Percentiles rank a stretch among this genome's conserved stretches.
Conservation (phyloP, 352 stramenopile species). For the Phytophthora colocasiae region DNA sequence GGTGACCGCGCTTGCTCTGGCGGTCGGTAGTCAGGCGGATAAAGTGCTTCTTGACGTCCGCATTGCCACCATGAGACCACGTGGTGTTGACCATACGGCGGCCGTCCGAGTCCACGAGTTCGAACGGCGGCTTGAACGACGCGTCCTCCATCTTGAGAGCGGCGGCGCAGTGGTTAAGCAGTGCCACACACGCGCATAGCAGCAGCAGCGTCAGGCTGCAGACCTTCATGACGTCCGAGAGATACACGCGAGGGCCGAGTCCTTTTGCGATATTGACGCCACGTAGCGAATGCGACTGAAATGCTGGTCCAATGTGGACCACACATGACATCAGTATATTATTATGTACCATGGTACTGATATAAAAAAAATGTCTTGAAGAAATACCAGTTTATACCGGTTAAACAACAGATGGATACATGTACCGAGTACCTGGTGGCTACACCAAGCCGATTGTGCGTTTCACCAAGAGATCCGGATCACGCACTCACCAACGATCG, state of each 20-base stretch:
- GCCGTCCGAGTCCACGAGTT: slow-evolving; percentile 66
- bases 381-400: no score
- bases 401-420: no score
- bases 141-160: slow-evolving; percentile 63
- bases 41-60: slow-evolving; percentile 89
- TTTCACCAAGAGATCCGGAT: no score
- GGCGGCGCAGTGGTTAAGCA: slow-evolving; percentile 5
- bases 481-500: no score
- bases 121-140: slow-evolving; percentile 84
- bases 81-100: slow-evolving; percentile 77
- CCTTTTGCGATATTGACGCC: slow-evolving; percentile 37
- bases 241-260: slow-evolving; percentile 3
- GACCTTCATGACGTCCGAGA: slow-evolving; percentile 36
- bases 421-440: no score
- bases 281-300: slow-evolving; percentile 30
- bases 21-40: slow-evolving; percentile 88
- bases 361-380: no score
- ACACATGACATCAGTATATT: neutral
- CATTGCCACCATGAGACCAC: slow-evolving; percentile 75
- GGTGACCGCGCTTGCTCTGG: slow-evolving; percentile 84
- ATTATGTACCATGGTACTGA: no score
- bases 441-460: no score
- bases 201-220: slow-evolving; percentile 43
- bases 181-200: slow-evolving; percentile 35
- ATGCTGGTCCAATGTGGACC: slow-evolving; percentile 2